Conservation (phyloP, 768 basidiomycete genomes). For the Russula sp. region DNA sequence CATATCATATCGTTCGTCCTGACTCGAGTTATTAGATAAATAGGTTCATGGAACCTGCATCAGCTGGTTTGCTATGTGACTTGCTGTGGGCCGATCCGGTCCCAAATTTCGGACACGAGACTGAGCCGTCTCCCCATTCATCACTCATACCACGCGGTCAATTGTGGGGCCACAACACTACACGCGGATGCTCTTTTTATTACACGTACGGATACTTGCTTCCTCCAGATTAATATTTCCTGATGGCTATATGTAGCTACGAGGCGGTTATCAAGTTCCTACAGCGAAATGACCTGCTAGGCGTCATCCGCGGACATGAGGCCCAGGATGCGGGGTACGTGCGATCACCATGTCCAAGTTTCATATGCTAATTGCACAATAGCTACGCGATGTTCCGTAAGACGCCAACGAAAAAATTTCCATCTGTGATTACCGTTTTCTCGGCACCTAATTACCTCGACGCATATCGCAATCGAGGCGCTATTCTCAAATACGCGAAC, state of each 20-base stretch:
- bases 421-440: slow-evolving; percentile 96
- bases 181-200: slow-evolving; percentile 88
- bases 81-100: slow-evolving; percentile 96
- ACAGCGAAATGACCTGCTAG: slow-evolving; percentile 86
- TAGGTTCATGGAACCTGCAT: slow-evolving; percentile 92
- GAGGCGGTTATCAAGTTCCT: slow-evolving; percentile 91
- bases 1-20: neutral
- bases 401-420: slow-evolving; percentile 92
- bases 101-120: slow-evolving; percentile 82
- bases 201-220: slow-evolving; percentile 65
- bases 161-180: slow-evolving; percentile 75
- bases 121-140: slow-evolving; percentile 49
- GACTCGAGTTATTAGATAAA: slow-evolving; percentile 56
- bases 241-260: slow-evolving; percentile 47
- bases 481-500: slow-evolving; percentile 95
- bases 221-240: neutral
- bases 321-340: slow-evolving; percentile 92
- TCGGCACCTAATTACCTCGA: slow-evolving; percentile 97
- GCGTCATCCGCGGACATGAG: slow-evolving; percentile 94
- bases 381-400: slow-evolving; percentile 94
- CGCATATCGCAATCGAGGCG: slow-evolving; percentile 94
- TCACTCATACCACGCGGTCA: slow-evolving; percentile 54
- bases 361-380: slow-evolving; percentile 16
- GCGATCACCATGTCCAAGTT: neutral
- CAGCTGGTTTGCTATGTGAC: slow-evolving; percentile 88